These are phyloP conservation scores for Malus hybrid DNA, from an alignment of 331 rosid genomes.

Conservation along the genomic window DNA sequence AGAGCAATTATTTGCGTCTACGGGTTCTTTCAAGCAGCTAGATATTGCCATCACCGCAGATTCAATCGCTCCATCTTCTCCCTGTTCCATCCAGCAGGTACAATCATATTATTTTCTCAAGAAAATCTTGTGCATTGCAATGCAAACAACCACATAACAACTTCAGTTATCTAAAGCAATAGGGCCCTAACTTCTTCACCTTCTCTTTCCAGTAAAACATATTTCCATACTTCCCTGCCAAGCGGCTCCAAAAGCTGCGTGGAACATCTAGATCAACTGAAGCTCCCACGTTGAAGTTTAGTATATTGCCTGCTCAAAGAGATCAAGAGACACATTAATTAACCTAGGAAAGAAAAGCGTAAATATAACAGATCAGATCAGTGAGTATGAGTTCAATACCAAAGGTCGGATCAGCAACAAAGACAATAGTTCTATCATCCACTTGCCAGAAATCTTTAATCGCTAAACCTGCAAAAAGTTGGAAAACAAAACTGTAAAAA, in stretches of 20 bases:
- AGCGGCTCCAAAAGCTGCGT: conserved; percentile 94
- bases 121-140: background rate
- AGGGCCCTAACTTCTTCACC: conserved; percentile 31
- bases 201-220: conserved; percentile 95
- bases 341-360: background rate
- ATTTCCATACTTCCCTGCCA: conserved; percentile 92
- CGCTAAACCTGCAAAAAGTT: conserved; percentile 63
- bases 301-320: conserved; percentile 67
- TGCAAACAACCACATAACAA: conserved; percentile 4
- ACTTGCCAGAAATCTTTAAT: conserved; percentile 90
- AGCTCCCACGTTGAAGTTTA: conserved; percentile 75
- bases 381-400: conserved; percentile 38
- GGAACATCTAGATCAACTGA: conserved; percentile 82
- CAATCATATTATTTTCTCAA: background rate
- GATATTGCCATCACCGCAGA: conserved; percentile 91
- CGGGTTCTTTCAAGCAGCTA: conserved; percentile 83
- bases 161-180: background rate
- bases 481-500: background rate
- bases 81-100: conserved; percentile 39
- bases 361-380: background rate
- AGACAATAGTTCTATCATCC: conserved; percentile 92
- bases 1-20: conserved; percentile 79
- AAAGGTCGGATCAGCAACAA: conserved; percentile 97
- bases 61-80: conserved; percentile 92
- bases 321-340: background rate